Conservation (phyloP, 1,139 yeast genomes). For the Yueomyces sp. region DNA sequence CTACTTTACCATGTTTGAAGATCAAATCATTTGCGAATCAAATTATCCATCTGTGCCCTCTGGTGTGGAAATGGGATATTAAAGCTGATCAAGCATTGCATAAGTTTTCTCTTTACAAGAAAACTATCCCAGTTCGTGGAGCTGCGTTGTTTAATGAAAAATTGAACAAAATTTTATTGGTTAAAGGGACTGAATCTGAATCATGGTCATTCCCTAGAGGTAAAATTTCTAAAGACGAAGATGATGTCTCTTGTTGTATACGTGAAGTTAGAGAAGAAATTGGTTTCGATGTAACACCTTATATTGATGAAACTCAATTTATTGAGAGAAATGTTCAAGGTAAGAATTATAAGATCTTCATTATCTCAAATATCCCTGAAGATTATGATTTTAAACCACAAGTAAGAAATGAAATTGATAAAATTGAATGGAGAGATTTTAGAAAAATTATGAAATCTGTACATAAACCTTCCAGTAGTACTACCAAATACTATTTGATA, state of each 20-base stretch:
- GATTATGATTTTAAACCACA: slow-evolving; percentile 60
- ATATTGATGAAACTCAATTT: slow-evolving; percentile 55
- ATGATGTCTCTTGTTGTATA: slow-evolving; percentile 84
- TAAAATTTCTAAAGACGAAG: slow-evolving; percentile 86
- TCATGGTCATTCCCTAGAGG: slow-evolving; percentile 97
- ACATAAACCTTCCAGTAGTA: slow-evolving; percentile 14
- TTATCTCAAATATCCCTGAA: slow-evolving; percentile 72
- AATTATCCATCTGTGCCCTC: slow-evolving; percentile 68
- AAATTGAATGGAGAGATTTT: slow-evolving; percentile 52
- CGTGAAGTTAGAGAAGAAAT: slow-evolving; percentile 92
- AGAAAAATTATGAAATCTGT: slow-evolving; percentile 25
- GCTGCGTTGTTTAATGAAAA: slow-evolving; percentile 73
- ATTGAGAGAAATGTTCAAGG: slow-evolving; percentile 75
- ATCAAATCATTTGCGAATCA: slow-evolving; percentile 69
- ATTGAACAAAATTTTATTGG: slow-evolving; percentile 61
- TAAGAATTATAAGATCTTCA: slow-evolving; percentile 74
- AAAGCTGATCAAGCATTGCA: slow-evolving; percentile 57
- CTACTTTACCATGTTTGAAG: slow-evolving; percentile 64
- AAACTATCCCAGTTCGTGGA: slow-evolving; percentile 91
- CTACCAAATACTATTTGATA: slow-evolving; percentile 44
- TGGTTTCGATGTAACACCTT: slow-evolving; percentile 72
- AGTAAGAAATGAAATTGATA: slow-evolving; percentile 77
- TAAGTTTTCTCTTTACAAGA: slow-evolving; percentile 73
- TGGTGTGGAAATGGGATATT: slow-evolving; percentile 70
- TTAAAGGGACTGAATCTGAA: slow-evolving; percentile 75